Base-by-base conservation (phyloP, 176 grass and related monocot species). In the Alopecurus myosuroides region DNA sequence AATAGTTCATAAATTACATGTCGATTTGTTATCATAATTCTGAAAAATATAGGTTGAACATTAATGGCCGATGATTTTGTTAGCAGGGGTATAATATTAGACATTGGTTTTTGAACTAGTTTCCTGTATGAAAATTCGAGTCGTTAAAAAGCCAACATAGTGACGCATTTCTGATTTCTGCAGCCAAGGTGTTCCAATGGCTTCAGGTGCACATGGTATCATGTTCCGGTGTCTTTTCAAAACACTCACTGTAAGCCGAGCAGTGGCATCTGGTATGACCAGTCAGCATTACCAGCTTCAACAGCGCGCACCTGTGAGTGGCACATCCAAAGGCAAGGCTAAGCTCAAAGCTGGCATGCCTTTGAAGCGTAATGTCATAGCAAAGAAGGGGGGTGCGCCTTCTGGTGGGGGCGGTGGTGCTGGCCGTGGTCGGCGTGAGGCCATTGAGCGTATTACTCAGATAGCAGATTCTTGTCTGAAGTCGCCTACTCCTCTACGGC, bases 321-420 rank as follows among this genome's bases (percentile, higher is more conserved):
- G 91, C 40, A 97, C 94, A 6, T 82, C 94, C 49, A 97, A 97
- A 76, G 94, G 94, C 64, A 97, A 97, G 87, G 82, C 26, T 44
- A 94, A 94, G 56, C 84, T 94, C 74, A 97, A 97, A 73, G 12
- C 72, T 8, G 89, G 89, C 0, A 74, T 90, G 78, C 73, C 74
- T 12, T 69, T 90, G 62, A 97, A 92, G 87, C 91, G 89, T 26
- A 89, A 79, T 28, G 25, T 84, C 35, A 58, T 97, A 29, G 79
- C 71, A 60, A 94, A 94, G 85, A 91, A 90, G 70, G 69, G 87
- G 31, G 69, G 69, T 12, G 15, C n/a, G 0, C 80, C 85, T 74
- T 83, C 78, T 73, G 88, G 76, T 7, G 85, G 79, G 2, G 46
- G 46, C 9, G 76, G 72, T 4, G 45, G 81, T 13, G 28, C 77